These are phyloP conservation scores for Pseudogymnoascus sp. DNA, from an alignment of 2,329 filamentous ascomycete species.

Conservation along the genomic window DNA sequence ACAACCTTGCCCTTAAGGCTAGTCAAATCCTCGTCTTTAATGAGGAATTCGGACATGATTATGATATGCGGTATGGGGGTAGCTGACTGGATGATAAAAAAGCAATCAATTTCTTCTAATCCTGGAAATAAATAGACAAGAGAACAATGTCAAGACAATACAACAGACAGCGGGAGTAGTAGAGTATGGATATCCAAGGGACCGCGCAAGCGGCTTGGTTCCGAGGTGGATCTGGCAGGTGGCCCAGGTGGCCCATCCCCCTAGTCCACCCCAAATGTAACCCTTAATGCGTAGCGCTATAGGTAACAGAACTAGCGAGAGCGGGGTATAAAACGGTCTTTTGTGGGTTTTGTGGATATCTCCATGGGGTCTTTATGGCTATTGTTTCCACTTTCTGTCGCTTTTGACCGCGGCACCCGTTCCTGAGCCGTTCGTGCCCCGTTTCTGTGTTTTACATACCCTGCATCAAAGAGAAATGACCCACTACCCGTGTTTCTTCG, in stretches of 20 bases:
- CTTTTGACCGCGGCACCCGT: not conserved
- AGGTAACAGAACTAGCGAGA: not conserved
- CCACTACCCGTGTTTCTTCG: not conserved
- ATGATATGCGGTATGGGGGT: conserved; percentile 9
- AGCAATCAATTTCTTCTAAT: conserved; percentile 9
- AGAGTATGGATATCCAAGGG: conserved; percentile 4
- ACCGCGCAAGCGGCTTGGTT: not conserved
- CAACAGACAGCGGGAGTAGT: not conserved
- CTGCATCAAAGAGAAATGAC: not conserved
- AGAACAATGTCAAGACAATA: conserved; percentile 1
- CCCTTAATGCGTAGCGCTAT: not conserved
- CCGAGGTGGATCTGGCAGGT: conserved; percentile 16
- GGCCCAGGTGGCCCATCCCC: conserved; percentile 15
- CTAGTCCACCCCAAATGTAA: conserved; percentile 10
- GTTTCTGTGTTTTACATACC: not conserved
- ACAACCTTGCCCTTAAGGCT: conserved; percentile 43
- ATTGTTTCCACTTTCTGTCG: not conserved
- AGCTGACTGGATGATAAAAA: conserved; percentile 5
- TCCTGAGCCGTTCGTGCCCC: not conserved
- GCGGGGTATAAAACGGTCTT: conserved; percentile 3
- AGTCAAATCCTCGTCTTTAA: conserved; percentile 37
- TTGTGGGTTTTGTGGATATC: conserved; percentile 4
- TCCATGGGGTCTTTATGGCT: not conserved
- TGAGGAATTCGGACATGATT: conserved; percentile 39
- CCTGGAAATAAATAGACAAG: conserved; percentile 11